phyloP scores from a whole-genome alignment of 495 filamentous ascomycete species.

The Talaromyces borbonicus region DNA sequence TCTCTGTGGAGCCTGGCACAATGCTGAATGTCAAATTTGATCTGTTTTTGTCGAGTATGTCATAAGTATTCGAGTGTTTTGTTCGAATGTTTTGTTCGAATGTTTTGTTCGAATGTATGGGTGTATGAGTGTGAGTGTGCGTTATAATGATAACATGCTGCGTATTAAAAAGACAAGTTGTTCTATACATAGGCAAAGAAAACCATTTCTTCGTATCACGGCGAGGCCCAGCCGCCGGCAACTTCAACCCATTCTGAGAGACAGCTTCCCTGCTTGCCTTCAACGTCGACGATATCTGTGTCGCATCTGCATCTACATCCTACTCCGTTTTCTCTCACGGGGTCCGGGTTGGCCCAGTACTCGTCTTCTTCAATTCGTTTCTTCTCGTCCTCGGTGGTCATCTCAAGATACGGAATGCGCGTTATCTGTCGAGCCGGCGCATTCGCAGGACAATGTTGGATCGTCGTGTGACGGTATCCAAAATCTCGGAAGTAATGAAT shows the following conservation, averaged over 20 bases:
- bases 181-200: slow-evolving; percentile 22
- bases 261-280: slow-evolving; percentile 93
- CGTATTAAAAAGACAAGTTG: slow-evolving; percentile 7
- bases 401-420: slow-evolving; percentile 72
- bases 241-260: slow-evolving; percentile 95
- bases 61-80: too few species aligned
- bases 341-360: slow-evolving; percentile 87
- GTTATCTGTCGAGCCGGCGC: slow-evolving; percentile 83
- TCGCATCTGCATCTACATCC: slow-evolving; percentile 96
- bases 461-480: slow-evolving; percentile 96
- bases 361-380: slow-evolving; percentile 87
- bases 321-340: slow-evolving; percentile 89
- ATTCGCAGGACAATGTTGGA: slow-evolving; percentile 97
- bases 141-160: background rate
- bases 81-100: too few species aligned
- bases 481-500: slow-evolving; percentile 99
- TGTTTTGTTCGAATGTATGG: too few species aligned
- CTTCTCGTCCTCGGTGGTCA: slow-evolving; percentile 75
- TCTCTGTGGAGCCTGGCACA: too few species aligned
- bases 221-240: slow-evolving; percentile 85
- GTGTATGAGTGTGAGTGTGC: too few species aligned
- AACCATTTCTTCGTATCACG: slow-evolving; percentile 28
- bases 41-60: too few species aligned
- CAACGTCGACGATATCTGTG: slow-evolving; percentile 96
- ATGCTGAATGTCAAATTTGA: slow-evolving; percentile 3